Percentiles rank a stretch among this genome's conserved stretches.
These are phyloP conservation scores for Calonectria henricotiae DNA, from an alignment of 2,329 filamentous ascomycete species.

Conservation along the genomic window DNA sequence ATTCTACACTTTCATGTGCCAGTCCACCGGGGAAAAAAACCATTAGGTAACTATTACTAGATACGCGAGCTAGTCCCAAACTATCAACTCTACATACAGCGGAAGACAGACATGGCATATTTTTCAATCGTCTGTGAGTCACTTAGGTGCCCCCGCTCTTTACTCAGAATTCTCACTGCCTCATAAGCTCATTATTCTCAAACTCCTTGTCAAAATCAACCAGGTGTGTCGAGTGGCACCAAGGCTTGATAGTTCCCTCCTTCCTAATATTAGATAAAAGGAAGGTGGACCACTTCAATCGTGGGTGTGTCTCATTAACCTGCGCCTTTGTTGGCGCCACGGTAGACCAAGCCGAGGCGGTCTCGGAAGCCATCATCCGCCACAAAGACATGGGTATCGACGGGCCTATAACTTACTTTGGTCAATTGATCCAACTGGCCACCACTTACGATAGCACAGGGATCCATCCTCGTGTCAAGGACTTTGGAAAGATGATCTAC, in stretches of 20 bases:
- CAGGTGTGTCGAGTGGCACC: slow-evolving; percentile 77
- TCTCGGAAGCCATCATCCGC: no score
- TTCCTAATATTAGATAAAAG: slow-evolving; percentile 74
- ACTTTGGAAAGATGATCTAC: slow-evolving; percentile 75
- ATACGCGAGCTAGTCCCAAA: no score
- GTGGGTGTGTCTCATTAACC: slow-evolving; percentile 71
- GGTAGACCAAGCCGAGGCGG: slow-evolving; percentile 60
- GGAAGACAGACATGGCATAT: not conserved
- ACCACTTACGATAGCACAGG: slow-evolving; percentile 69
- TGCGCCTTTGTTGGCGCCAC: slow-evolving; percentile 68
- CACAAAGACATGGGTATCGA: no score
- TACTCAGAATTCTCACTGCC: not conserved
- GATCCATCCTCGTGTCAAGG: slow-evolving; percentile 65
- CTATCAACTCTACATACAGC: not conserved
- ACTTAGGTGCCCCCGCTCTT: not conserved
- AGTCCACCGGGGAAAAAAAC: no score
- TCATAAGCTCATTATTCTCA: slow-evolving; percentile 40
- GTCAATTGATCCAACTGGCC: slow-evolving; percentile 77
- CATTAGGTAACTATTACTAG: slow-evolving; percentile 11
- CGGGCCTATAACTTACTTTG: no score
- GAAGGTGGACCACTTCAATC: slow-evolving; percentile 75
- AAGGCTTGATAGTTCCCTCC: slow-evolving; percentile 78
- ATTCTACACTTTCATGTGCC: not conserved
- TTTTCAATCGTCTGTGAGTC: not conserved
- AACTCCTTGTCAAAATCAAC: slow-evolving; percentile 72